Evolutionary conservation across 179 eudicot species (phyloP).

Genomic region (Drosera spatulata): DNA sequence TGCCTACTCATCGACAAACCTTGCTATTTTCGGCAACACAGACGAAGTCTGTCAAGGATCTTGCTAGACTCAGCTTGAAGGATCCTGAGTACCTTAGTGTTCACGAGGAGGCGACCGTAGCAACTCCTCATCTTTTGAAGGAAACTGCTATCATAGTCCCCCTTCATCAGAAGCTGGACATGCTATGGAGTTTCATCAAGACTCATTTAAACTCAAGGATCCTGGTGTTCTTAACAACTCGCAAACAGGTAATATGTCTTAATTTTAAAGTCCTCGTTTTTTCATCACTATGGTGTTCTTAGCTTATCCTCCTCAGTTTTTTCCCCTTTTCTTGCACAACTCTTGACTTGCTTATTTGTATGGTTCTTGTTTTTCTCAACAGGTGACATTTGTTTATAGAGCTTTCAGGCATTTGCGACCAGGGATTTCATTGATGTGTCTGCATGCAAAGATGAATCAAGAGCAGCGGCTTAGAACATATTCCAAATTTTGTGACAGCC

Average conservation of each 20-base stretch:
- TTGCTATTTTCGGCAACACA: constrained; percentile 90
- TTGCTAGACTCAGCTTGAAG: constrained; percentile 91
- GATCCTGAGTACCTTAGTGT: constrained; percentile 91
- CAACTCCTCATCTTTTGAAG: constrained; percentile 65
- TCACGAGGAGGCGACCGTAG: constrained; percentile 66
- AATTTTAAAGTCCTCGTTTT: too few species aligned
- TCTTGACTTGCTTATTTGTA: neutral
- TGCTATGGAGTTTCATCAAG: constrained; percentile 88
- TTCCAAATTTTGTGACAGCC: constrained; percentile 61
- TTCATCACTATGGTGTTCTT: too few species aligned
- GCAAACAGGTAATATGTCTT: constrained; percentile 57
- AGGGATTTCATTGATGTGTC: constrained; percentile 78
- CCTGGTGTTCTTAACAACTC: constrained; percentile 78
- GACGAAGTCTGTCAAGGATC: constrained; percentile 82
- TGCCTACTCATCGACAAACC: constrained; percentile 73
- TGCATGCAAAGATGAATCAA: constrained; percentile 95
- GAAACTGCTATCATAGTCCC: constrained; percentile 63
- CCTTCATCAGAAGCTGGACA: constrained; percentile 73
- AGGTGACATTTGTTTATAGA: constrained; percentile 81
- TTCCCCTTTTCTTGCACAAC: neutral
- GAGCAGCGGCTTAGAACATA: constrained; percentile 67
- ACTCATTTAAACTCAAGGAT: constrained; percentile 72
- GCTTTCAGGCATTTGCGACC: constrained; percentile 84
- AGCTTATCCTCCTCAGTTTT: too few species aligned
- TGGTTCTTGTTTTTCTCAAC: constrained; percentile 2